Evolutionary conservation across 805 yeast genomes (phyloP), one percentile per base, ranked within the genome.

Genomic region (Kodamaea leandrae): DNA sequence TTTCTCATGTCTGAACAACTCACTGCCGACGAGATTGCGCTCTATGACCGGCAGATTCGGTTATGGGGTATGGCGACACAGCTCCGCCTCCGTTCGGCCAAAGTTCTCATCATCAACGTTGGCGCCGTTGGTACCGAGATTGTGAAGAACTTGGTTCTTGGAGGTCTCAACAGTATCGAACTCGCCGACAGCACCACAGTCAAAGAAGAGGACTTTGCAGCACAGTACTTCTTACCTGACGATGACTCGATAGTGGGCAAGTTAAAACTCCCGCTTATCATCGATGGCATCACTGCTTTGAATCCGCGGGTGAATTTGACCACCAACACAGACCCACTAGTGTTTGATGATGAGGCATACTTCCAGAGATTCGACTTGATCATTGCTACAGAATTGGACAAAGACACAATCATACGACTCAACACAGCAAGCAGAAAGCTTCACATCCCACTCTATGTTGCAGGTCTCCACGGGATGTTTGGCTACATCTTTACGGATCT

Each of bases 11-110:
- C n/a, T 25, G 15, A 6, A 27, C 9, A 6, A 30, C 47, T 45
- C 27, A 41, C 46, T 8, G 39, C 45, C 63, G 96, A 89, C 53
- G 97, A 90, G 57, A 79, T 90, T 43, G 96, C 95, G 1, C 73
- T 91, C 16, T 91, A 91, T 57, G 99, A 91, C 62, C 77, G 99
- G 44, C 99, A 91, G 63, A 90, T 91, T 48, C 68, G 99, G 47
- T 72, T 91, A 15, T 91, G 99, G 99, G 99, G 99, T 2, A 71
- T 93, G 57, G 95, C 86, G 23, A 95, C 97, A 3, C 99, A 91
- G 60, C 72, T 78, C 29, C 61, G 80, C 32, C 77, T 91, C 68
- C 74, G 93, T 26, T 76, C 81, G 14, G 82, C 96, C 6, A 76
- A 75, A 33, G 72, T 91, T 4, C 64, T 90, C 33, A 53, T 93